Percentiles rank a stretch among this genome's conserved stretches.
phyloP scores from a whole-genome alignment of 768 basidiomycete species.

The Termitomyces sp. region DNA sequence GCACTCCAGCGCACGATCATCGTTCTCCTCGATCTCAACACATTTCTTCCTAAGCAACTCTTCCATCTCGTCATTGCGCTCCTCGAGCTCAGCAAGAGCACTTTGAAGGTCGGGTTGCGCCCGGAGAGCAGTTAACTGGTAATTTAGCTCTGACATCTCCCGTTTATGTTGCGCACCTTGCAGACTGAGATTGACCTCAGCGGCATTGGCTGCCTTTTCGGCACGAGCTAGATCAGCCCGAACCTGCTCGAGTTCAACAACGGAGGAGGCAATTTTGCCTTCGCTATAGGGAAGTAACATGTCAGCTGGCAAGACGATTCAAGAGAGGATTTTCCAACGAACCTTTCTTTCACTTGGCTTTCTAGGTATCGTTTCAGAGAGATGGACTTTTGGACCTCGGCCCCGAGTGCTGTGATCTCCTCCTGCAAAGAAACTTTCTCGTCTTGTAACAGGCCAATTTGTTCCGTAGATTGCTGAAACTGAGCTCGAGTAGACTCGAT shows the following conservation, averaged over 20 bases:
- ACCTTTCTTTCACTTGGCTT: constrained; percentile 62
- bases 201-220: constrained; percentile 56
- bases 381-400: constrained; percentile 60
- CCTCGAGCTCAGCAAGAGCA: constrained; percentile 56
- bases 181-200: constrained; percentile 64
- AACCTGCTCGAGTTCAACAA: constrained; percentile 36
- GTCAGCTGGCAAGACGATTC: not conserved
- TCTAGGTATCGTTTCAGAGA: constrained; percentile 64
- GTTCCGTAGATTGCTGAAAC: constrained; percentile 35
- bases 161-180: constrained; percentile 67
- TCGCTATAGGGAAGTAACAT: constrained; percentile 36
- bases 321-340: constrained; percentile 13
- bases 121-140: constrained; percentile 49
- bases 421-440: constrained; percentile 53
- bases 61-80: constrained; percentile 75
- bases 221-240: constrained; percentile 44
- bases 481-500: constrained; percentile 32
- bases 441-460: constrained; percentile 35
- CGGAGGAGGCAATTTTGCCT: constrained; percentile 32
- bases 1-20: constrained; percentile 77
- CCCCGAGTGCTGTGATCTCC: constrained; percentile 54
- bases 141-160: constrained; percentile 52
- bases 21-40: constrained; percentile 79
- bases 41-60: constrained; percentile 65
- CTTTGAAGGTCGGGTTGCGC: constrained; percentile 53